These are phyloP conservation scores for Candida dubliniensis DNA, from an alignment of 1,139 yeast species.

Conservation along the genomic window DNA sequence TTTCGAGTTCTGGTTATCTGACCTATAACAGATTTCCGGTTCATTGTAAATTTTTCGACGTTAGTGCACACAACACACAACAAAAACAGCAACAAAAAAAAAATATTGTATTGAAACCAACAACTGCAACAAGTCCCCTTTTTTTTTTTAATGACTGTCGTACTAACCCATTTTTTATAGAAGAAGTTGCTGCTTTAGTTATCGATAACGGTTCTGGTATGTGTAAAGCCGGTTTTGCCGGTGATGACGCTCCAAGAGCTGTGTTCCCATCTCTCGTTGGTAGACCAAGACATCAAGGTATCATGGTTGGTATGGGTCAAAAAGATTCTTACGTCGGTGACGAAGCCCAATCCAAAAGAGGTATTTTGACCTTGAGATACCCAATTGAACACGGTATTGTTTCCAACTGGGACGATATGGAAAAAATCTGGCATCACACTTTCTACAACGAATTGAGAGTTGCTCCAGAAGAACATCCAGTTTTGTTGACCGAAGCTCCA, in stretches of 20 bases:
- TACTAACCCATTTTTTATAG: conserved; percentile 32
- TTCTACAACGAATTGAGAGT: conserved; percentile 97
- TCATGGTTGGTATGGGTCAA: conserved; percentile 99
- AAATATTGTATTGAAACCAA: neutral
- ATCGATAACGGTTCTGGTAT: conserved; percentile 99
- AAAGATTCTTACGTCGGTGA: conserved; percentile 99
- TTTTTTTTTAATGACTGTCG: neutral
- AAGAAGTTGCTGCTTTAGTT: conserved; percentile 72
- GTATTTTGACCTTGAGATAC: conserved; percentile 97
- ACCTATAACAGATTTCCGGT: neutral
- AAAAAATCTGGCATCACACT: conserved; percentile 99
- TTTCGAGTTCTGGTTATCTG: too few species aligned
- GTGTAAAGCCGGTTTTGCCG: conserved; percentile 99
- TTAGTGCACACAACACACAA: neutral
- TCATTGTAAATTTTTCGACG: neutral
- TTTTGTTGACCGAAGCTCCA: conserved; percentile 97
- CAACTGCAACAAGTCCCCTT: neutral
- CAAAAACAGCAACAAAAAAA: neutral
- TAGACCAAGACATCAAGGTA: conserved; percentile 99
- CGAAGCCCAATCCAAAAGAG: conserved; percentile 99
- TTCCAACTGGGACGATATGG: conserved; percentile 99
- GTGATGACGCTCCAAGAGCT: conserved; percentile 99
- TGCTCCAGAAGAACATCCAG: conserved; percentile 99
- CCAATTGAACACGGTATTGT: conserved; percentile 99
- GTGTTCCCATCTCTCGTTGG: conserved; percentile 99